Conservation (phyloP, 306 rosid genomes). For the Vicia faba region DNA sequence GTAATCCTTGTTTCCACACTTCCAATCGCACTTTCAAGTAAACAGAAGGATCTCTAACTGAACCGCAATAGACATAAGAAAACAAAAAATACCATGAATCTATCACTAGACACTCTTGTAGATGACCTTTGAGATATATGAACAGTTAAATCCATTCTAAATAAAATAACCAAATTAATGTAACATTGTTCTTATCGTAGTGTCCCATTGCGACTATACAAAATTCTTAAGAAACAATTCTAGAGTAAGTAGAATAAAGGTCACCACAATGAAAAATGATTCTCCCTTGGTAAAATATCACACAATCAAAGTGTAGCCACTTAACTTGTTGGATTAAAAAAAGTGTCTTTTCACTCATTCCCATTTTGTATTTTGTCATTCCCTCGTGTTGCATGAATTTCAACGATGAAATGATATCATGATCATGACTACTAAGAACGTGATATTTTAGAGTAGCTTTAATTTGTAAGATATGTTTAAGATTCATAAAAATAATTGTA, state of each 20-base stretch:
- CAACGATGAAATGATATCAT: conserved; percentile 16
- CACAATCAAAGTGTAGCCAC: too few relatives aligned
- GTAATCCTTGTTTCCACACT: conserved; percentile 28
- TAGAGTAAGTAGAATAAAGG: not conserved
- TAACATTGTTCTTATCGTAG: conserved; percentile 4
- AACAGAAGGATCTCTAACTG: conserved; percentile 18
- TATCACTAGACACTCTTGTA: conserved; percentile 12
- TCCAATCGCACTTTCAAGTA: conserved; percentile 8
- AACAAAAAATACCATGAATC: conserved; percentile 22
- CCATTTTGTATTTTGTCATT: not conserved
- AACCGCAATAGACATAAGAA: not conserved
- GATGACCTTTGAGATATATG: conserved; percentile 30
- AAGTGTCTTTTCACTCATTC: not conserved
- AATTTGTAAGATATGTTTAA: too few relatives aligned
- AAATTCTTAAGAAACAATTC: conserved; percentile 4
- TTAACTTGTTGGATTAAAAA: too few relatives aligned
- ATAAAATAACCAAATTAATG: conserved; percentile 1
- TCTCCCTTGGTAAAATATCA: not conserved
- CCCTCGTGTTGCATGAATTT: conserved; percentile 26
- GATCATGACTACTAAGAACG: not conserved
- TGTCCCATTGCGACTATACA: conserved; percentile 16
- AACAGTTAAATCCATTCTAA: not conserved
- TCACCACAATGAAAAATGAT: conserved; percentile 5
- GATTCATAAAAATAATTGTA: not conserved
- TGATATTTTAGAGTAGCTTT: not conserved